A percentile compares a stretch with the other conserved stretches of the same genome.
These are phyloP conservation scores for Styphnolobium japonicum DNA, from an alignment of 306 rosid species.

Conservation along the genomic window DNA sequence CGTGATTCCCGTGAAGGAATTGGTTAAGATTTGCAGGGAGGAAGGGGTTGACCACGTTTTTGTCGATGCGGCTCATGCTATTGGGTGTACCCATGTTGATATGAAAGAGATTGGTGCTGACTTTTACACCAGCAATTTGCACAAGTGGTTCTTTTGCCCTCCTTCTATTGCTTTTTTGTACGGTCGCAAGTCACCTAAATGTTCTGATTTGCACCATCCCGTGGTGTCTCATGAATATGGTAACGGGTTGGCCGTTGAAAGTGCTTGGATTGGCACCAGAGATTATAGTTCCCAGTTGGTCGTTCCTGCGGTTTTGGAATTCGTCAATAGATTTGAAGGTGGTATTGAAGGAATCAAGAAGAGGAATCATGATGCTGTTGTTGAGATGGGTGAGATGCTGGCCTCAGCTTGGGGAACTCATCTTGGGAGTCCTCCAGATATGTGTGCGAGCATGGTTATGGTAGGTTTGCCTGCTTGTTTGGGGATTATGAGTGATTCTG, in stretches of 20 bases:
- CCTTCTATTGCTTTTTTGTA: conserved; percentile 87
- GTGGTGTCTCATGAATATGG: conserved; percentile 98
- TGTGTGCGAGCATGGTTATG: conserved; percentile 95
- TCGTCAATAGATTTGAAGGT: conserved; percentile 74
- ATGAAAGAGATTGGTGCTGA: conserved; percentile 78
- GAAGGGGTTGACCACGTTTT: conserved; percentile 78
- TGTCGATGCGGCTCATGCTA: conserved; percentile 80
- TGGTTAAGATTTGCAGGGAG: conserved; percentile 72
- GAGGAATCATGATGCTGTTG: conserved; percentile 82
- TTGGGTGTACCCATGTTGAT: conserved; percentile 73
- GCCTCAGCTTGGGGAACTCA: conserved; percentile 78
- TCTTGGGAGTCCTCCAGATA: conserved; percentile 75
- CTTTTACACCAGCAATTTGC: conserved; percentile 92
- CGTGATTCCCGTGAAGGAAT: conserved; percentile 63
- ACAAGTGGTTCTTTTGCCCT: conserved; percentile 98
- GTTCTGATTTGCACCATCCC: conserved; percentile 77
- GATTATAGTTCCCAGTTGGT: conserved; percentile 94
- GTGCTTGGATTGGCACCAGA: conserved; percentile 98
- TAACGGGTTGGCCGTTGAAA: conserved; percentile 85
- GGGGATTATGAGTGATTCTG: conserved; percentile 62
- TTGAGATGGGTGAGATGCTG: conserved; percentile 89
- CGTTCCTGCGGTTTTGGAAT: conserved; percentile 71
- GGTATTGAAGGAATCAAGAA: conserved; percentile 89
- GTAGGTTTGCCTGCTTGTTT: conserved; percentile 81
- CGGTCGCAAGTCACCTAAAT: conserved; percentile 37